phyloP scores from a whole-genome alignment of 371 early-diverging fungal genomes.

The Batrachochytrium dendrobatidis region DNA sequence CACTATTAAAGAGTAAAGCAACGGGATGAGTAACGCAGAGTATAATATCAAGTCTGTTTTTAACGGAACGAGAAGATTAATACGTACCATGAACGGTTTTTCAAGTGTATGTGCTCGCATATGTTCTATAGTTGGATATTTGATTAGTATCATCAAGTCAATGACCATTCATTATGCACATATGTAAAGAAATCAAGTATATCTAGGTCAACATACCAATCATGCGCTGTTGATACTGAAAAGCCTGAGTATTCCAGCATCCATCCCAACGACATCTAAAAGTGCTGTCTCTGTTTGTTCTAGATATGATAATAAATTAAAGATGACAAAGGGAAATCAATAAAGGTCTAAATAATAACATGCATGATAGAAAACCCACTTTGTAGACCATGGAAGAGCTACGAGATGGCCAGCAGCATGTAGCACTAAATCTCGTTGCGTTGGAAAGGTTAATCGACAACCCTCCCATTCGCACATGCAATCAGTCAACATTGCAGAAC shows the following conservation, averaged over 20 bases:
- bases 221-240: conserved; percentile 5
- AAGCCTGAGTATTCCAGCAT: conserved; percentile 3
- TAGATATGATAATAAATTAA: not conserved
- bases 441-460: not conserved
- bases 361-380: not conserved
- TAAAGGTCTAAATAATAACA: not conserved
- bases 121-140: not conserved
- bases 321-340: not conserved
- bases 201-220: no score
- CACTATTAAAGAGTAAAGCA: conserved; percentile 8
- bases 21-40: not conserved
- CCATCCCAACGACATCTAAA: conserved; percentile 1
- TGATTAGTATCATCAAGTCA: no score
- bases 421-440: not conserved
- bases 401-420: not conserved
- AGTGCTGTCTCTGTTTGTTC: not conserved
- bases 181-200: no score
- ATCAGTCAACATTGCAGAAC: no score
- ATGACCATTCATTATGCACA: no score
- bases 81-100: not conserved
- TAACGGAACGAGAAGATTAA: not conserved
- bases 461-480: not conserved
- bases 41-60: not conserved
- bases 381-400: not conserved
- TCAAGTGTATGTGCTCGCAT: conserved; percentile 5